A percentile compares a stretch with the other conserved stretches of the same genome.
Evolutionary conservation across 805 yeast species (phyloP).

Genomic region (Hanseniaspora singularis): DNA sequence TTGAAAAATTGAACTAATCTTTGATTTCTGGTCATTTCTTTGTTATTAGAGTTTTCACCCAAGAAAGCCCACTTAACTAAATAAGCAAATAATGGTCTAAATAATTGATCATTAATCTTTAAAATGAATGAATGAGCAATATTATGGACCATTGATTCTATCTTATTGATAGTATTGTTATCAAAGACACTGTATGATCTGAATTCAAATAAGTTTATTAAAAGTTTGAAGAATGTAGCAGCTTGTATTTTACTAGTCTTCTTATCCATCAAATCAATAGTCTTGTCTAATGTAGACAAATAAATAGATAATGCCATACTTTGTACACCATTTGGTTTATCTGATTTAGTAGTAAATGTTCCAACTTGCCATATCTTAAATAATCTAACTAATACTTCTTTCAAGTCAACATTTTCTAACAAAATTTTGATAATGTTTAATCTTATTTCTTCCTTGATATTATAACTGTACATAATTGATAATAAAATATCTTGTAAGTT

Average conservation of each 20-base stretch:
- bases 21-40: slow-evolving; percentile 37
- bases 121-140: slow-evolving; percentile 68
- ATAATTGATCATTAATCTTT: slow-evolving; percentile 85
- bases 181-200: slow-evolving; percentile 50
- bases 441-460: slow-evolving; percentile 49
- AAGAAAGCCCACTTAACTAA: slow-evolving; percentile 86
- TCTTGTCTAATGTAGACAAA: slow-evolving; percentile 52
- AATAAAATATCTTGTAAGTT: slow-evolving; percentile 51
- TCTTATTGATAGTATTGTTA: slow-evolving; percentile 61
- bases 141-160: slow-evolving; percentile 63
- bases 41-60: slow-evolving; percentile 53
- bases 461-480: slow-evolving; percentile 44
- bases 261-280: slow-evolving; percentile 58
- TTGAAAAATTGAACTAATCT: slow-evolving; percentile 67
- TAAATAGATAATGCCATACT: slow-evolving; percentile 53
- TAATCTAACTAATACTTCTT: slow-evolving; percentile 49
- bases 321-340: slow-evolving; percentile 25
- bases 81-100: slow-evolving; percentile 82
- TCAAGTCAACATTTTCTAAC: slow-evolving; percentile 55
- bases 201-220: slow-evolving; percentile 59
- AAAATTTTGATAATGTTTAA: slow-evolving; percentile 49
- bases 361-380: slow-evolving; percentile 48
- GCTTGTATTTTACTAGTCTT: slow-evolving; percentile 65
- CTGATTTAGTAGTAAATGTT: slow-evolving; percentile 18
- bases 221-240: slow-evolving; percentile 51